Evolutionary conservation across 139 green algal species (phyloP).

Genomic region (Trebouxia sp.): DNA sequence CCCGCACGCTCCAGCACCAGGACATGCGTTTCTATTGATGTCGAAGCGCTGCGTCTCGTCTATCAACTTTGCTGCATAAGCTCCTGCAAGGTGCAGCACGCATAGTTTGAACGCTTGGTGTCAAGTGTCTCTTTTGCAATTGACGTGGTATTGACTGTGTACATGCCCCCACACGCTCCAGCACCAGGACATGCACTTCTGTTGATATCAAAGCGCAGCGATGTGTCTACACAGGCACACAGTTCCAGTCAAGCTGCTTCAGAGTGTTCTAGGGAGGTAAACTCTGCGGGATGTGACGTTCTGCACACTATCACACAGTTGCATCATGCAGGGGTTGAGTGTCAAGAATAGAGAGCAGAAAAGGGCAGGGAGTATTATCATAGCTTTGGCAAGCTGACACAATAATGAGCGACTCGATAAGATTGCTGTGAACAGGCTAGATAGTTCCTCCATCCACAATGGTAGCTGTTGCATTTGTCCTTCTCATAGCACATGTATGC

Average conservation of each 20-base stretch:
- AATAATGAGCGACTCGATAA: constrained; percentile 82
- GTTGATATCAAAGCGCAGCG: constrained; percentile 89
- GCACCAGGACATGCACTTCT: constrained; percentile 90
- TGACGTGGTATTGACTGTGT: constrained; percentile 99
- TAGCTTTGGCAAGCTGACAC: constrained; percentile 96
- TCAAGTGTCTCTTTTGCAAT: constrained; percentile 92
- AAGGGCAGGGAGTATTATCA: constrained; percentile 48
- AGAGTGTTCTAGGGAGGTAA: too few species aligned
- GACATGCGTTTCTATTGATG: constrained; percentile 91
- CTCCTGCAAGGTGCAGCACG: too few species aligned
- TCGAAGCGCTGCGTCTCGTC: constrained; percentile 83
- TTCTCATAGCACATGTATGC: too few species aligned
- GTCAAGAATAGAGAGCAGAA: too few species aligned
- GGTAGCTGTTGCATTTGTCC: too few species aligned
- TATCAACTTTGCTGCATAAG: constrained; percentile 80
- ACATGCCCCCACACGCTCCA: constrained; percentile 87
- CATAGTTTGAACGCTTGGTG: too few species aligned
- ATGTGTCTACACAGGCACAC: too few species aligned
- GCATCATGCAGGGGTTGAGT: too few species aligned
- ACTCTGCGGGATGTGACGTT: too few species aligned
- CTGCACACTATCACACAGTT: too few species aligned
- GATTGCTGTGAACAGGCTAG: constrained; percentile 68
- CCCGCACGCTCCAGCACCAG: constrained; percentile 74
- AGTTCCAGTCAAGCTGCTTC: too few species aligned
- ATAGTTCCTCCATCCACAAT: constrained; percentile 99